Conservation (phyloP, 2,329 filamentous ascomycete species). For the Beauveria pseudobassiana region DNA sequence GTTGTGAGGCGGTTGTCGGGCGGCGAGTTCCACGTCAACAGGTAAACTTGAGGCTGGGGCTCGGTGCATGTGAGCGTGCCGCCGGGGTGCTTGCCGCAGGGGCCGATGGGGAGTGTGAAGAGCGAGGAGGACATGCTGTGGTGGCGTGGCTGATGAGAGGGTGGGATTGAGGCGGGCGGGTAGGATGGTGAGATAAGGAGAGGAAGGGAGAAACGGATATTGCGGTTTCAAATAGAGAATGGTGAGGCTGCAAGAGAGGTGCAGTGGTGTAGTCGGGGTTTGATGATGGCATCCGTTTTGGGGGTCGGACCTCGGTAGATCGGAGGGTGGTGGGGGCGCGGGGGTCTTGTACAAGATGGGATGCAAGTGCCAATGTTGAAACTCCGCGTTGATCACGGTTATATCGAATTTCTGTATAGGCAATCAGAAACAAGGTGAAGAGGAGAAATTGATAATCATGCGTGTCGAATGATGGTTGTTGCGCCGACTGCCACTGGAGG, state of each 20-base stretch:
- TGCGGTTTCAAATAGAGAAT: not conserved
- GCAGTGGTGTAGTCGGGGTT: constrained; percentile 44
- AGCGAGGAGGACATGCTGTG: constrained; percentile 22
- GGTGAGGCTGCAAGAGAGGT: not conserved
- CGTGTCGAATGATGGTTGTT: no score
- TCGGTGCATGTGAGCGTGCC: constrained; percentile 57
- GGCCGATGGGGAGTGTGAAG: constrained; percentile 52
- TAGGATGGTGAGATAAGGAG: not conserved
- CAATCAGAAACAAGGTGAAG: no score
- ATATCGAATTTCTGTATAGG: not conserved
- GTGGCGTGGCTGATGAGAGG: not conserved
- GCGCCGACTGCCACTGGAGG: no score
- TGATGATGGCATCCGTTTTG: constrained; percentile 24
- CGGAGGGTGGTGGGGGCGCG: no score
- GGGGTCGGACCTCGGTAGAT: constrained; percentile 1
- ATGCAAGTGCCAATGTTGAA: not conserved
- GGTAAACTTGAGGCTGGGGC: constrained; percentile 55
- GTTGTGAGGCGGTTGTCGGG: constrained; percentile 72
- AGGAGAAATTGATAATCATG: no score
- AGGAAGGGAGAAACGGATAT: not conserved
- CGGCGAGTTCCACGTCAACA: constrained; percentile 63
- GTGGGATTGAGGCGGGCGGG: not conserved
- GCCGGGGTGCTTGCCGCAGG: constrained; percentile 36
- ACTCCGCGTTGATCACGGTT: not conserved
- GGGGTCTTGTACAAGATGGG: not conserved